These are phyloP conservation scores for Leptographium procerum DNA, from an alignment of 2,329 filamentous ascomycete genomes.

Conservation along the genomic window DNA sequence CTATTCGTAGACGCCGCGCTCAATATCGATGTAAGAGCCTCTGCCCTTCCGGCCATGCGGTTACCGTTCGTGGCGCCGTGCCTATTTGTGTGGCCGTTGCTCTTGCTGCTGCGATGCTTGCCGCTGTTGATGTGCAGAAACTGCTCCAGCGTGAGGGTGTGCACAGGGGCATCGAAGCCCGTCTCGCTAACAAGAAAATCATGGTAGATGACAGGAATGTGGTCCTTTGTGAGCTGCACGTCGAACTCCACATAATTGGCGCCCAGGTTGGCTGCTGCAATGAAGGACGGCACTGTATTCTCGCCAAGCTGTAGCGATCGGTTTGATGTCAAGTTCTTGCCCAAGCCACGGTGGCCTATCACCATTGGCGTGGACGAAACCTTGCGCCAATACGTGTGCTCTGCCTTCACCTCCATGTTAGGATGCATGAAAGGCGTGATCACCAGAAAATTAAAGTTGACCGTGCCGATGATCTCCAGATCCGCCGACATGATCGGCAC, in stretches of 20 bases:
- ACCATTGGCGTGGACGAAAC: slow-evolving; percentile 71
- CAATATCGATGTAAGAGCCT: background rate
- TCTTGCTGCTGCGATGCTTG: slow-evolving; percentile 20
- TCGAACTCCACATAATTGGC: slow-evolving; percentile 69
- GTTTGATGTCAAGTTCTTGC: slow-evolving; percentile 78
- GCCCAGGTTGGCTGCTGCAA: slow-evolving; percentile 86
- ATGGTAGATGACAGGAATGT: slow-evolving; percentile 96
- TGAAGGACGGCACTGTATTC: slow-evolving; percentile 92
- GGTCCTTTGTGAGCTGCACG: slow-evolving; percentile 96
- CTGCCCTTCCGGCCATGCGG: background rate
- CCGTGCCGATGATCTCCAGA: slow-evolving; percentile 81
- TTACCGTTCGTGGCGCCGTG: background rate
- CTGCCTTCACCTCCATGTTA: slow-evolving; percentile 81
- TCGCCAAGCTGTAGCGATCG: slow-evolving; percentile 89
- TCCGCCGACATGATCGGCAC: slow-evolving; percentile 80
- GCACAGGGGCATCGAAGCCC: slow-evolving; percentile 90
- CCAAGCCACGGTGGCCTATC: slow-evolving; percentile 61
- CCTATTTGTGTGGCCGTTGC: background rate
- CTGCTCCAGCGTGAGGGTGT: slow-evolving; percentile 88
- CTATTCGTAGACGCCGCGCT: background rate
- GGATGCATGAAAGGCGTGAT: slow-evolving; percentile 91
- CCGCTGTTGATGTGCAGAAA: slow-evolving; percentile 76
- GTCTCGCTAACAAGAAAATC: slow-evolving; percentile 97
- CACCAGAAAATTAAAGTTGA: slow-evolving; percentile 94
- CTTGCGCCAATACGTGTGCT: slow-evolving; percentile 95